phyloP scores from a whole-genome alignment of 2,329 filamentous ascomycete species.

The Aspergillus novoparasiticus region DNA sequence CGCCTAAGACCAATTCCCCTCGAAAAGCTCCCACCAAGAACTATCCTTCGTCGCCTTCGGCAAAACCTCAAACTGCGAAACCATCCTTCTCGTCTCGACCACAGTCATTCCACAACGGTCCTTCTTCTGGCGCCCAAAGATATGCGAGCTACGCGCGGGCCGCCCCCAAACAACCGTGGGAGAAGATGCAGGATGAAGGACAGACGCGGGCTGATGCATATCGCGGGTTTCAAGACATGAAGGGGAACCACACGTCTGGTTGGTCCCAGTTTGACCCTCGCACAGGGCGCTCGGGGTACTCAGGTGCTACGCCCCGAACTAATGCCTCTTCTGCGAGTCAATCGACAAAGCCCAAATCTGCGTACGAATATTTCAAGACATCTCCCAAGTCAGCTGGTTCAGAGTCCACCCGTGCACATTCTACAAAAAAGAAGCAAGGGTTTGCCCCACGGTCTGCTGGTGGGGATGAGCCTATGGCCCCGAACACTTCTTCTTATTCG shows the following conservation, averaged over 20 bases:
- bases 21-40: constrained; percentile 31
- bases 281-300: constrained; percentile 32
- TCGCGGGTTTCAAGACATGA: constrained; percentile 50
- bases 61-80: constrained; percentile 28
- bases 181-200: constrained; percentile 40
- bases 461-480: constrained; percentile 62
- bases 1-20: constrained; percentile 29
- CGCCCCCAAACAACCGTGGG: constrained; percentile 41
- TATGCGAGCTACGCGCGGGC: constrained; percentile 45
- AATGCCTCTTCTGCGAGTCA: constrained; percentile 20
- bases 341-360: constrained; percentile 38
- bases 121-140: constrained; percentile 42
- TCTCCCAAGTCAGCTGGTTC: constrained; percentile 35
- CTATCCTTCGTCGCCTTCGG: constrained; percentile 26
- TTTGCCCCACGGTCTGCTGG: constrained; percentile 62
- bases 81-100: constrained; percentile 22
- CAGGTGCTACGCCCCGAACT: constrained; percentile 26
- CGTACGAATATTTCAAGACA: constrained; percentile 42
- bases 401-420: constrained; percentile 40
- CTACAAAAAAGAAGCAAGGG: constrained; percentile 55
- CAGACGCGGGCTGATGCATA: constrained; percentile 49
- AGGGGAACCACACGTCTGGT: constrained; percentile 30
- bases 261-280: constrained; percentile 46
- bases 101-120: constrained; percentile 29
- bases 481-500: constrained; percentile 54